These are phyloP conservation scores for Colletotrichum sp. DNA, from an alignment of 2,329 filamentous ascomycete genomes.

Conservation along the genomic window DNA sequence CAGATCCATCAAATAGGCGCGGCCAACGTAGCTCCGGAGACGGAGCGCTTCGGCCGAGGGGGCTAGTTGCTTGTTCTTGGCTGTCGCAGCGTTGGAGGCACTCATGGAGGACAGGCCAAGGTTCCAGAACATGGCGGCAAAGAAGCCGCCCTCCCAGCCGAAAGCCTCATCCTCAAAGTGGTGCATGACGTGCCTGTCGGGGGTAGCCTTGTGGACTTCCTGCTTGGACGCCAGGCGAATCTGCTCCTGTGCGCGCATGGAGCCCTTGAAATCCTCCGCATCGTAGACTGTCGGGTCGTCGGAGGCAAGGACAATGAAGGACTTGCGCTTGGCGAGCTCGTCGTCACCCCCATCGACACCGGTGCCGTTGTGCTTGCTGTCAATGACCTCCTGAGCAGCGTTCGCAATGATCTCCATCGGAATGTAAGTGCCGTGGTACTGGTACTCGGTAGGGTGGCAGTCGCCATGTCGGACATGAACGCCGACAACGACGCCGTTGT, in stretches of 20 bases:
- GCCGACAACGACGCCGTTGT: conserved; percentile 65
- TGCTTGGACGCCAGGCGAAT: conserved; percentile 77
- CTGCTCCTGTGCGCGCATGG: conserved; percentile 72
- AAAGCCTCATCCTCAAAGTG: conserved; percentile 77
- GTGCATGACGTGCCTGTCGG: conserved; percentile 57
- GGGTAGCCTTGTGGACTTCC: conserved; percentile 42
- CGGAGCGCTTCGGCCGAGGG: conserved; percentile 62
- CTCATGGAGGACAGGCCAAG: conserved; percentile 60
- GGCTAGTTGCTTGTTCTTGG: conserved; percentile 34
- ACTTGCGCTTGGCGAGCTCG: conserved; percentile 39
- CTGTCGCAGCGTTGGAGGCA: conserved; percentile 38
- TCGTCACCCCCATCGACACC: conserved; percentile 37
- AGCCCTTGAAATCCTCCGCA: conserved; percentile 63
- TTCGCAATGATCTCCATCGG: conserved; percentile 73
- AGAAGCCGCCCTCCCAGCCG: conserved; percentile 91
- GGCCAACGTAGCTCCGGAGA: conserved; percentile 75
- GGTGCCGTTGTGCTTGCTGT: conserved; percentile 50
- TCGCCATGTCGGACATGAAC: conserved; percentile 85
- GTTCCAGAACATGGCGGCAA: conserved; percentile 80
- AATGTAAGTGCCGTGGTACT: conserved; percentile 80
- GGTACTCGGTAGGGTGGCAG: conserved; percentile 75
- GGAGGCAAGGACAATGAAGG: conserved; percentile 71
- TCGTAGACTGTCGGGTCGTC: conserved; percentile 81
- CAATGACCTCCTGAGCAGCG: conserved; percentile 61
- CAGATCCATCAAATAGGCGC: conserved; percentile 84